These are phyloP conservation scores for Metarhizium anisopliae DNA, from an alignment of 2,329 filamentous ascomycete species.

Conservation along the genomic window DNA sequence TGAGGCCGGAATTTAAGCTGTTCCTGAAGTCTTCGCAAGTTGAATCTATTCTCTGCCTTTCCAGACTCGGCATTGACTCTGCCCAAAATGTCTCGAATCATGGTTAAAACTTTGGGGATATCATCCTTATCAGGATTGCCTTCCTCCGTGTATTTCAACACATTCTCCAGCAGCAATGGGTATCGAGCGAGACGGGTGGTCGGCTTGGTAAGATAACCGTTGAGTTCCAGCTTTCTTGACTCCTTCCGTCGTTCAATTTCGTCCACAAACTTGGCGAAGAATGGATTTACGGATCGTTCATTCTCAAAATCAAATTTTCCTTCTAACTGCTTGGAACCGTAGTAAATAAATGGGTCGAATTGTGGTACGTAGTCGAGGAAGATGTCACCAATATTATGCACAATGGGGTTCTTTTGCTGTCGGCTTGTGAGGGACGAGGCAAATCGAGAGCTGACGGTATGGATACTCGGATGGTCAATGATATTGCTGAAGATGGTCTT, in stretches of 20 bases:
- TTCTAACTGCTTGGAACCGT: constrained; percentile 91
- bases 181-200: constrained; percentile 93
- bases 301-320: constrained; percentile 98
- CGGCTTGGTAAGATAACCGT: constrained; percentile 95
- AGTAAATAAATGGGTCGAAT: constrained; percentile 93
- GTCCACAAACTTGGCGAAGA: constrained; percentile 86
- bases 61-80: constrained; percentile 92
- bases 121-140: constrained; percentile 85
- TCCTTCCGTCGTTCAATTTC: constrained; percentile 95
- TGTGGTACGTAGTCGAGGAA: constrained; percentile 87
- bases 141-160: constrained; percentile 83
- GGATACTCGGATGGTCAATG: constrained; percentile 71
- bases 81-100: constrained; percentile 80
- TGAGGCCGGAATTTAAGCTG: constrained; percentile 85
- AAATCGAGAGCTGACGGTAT: constrained; percentile 81
- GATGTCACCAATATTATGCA: constrained; percentile 84
- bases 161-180: constrained; percentile 81
- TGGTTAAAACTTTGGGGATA: constrained; percentile 77
- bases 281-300: constrained; percentile 77
- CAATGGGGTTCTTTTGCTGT: constrained; percentile 84
- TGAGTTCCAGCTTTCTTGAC: constrained; percentile 90
- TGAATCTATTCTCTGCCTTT: constrained; percentile 96
- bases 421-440: constrained; percentile 81
- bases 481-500: constrained; percentile 94
- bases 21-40: constrained; percentile 82